phyloP scores from a whole-genome alignment of 2,329 filamentous ascomycete genomes.

The Biscogniauxia mediterranea region DNA sequence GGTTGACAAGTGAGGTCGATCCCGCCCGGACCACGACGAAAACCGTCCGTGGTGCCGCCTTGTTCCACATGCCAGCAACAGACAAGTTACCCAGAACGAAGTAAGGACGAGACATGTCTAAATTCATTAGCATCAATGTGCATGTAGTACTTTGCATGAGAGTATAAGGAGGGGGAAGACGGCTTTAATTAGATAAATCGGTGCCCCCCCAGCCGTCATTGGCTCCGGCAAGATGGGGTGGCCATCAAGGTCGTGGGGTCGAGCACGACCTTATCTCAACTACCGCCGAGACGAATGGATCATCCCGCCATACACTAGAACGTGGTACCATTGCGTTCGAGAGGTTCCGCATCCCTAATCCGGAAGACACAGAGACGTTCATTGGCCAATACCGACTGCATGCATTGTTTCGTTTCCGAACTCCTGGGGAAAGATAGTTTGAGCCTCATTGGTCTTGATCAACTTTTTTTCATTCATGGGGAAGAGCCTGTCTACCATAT shows the following conservation, averaged over 20 bases:
- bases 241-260: conserved; percentile 25
- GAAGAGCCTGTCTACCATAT: not conserved
- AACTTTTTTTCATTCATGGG: not conserved
- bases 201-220: no score
- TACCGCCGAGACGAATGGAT: conserved; percentile 12
- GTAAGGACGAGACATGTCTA: no score
- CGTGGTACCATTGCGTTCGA: conserved; percentile 1
- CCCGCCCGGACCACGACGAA: no score
- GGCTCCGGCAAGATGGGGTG: conserved; percentile 7
- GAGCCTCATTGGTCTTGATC: conserved; percentile 11
- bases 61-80: no score
- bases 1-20: no score
- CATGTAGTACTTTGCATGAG: no score
- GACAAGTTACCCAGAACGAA: no score
- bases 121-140: no score
- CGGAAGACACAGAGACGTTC: conserved; percentile 4
- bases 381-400: conserved; percentile 11
- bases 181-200: not conserved
- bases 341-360: conserved; percentile 15
- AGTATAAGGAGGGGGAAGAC: no score
- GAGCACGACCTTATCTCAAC: conserved; percentile 20
- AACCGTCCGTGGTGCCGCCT: no score
- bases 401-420: not conserved
- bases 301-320: not conserved
- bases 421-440: not conserved